Conservation (phyloP, 2,329 filamentous ascomycete genomes). For the Colletotrichum viniferum region DNA sequence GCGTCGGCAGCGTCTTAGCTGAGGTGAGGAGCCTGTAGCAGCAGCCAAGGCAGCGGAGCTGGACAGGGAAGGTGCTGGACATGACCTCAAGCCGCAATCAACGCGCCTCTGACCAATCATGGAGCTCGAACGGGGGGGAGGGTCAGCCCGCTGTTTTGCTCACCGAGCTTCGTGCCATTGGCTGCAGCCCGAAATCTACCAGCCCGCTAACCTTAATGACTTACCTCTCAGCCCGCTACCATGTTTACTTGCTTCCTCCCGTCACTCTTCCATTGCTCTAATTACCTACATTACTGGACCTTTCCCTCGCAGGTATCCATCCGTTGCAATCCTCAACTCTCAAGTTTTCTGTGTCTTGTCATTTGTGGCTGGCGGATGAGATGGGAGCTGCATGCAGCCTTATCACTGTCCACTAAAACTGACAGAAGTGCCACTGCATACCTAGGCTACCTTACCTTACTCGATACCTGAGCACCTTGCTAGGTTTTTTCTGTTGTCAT, state of each 20-base stretch:
- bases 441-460: not conserved
- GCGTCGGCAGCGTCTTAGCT: not conserved
- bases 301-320: not conserved
- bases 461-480: not conserved
- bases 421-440: not conserved
- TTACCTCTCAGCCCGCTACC: not conserved
- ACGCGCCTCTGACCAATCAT: not conserved
- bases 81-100: not conserved
- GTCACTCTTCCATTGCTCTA: not conserved
- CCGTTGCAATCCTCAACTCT: not conserved
- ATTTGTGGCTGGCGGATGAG: not conserved
- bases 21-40: not conserved
- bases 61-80: conserved; percentile 6
- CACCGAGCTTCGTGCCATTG: not conserved
- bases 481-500: not conserved
- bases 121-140: not conserved
- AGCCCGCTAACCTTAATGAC: not conserved
- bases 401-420: not conserved
- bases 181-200: not conserved
- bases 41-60: not conserved
- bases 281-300: not conserved
- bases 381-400: not conserved
- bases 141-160: not conserved
- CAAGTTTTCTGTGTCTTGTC: not conserved
- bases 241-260: not conserved